phyloP scores from a whole-genome alignment of 345 rosid species.

The Leavenworthia alabamica region DNA sequence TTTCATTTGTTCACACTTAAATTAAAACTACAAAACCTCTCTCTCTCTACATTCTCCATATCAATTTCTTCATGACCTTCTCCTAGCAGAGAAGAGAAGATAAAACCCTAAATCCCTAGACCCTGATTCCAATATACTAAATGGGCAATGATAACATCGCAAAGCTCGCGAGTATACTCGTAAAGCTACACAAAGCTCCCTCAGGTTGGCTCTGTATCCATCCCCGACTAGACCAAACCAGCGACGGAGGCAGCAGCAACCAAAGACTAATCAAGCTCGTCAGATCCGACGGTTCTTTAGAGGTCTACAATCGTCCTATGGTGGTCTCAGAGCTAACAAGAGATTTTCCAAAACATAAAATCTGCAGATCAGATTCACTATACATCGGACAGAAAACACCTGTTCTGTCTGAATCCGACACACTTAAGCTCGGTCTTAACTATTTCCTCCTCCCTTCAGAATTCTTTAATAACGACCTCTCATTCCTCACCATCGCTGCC shows the following conservation, averaged over 20 bases:
- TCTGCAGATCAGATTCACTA: slow-evolving; percentile 66
- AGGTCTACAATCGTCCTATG: slow-evolving; percentile 52
- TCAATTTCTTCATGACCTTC: background rate
- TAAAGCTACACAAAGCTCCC: slow-evolving; percentile 26
- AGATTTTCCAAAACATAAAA: slow-evolving; percentile 68
- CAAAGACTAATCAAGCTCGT: slow-evolving; percentile 47
- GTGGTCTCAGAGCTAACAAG: slow-evolving; percentile 48
- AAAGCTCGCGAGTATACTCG: slow-evolving; percentile 21
- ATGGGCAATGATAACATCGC: slow-evolving; percentile 31
- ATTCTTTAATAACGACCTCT: slow-evolving; percentile 55
- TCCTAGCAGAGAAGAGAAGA: background rate
- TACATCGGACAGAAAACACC: slow-evolving; percentile 83
- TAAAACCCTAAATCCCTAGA: background rate
- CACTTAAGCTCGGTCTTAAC: slow-evolving; percentile 61
- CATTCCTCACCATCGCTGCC: slow-evolving; percentile 64
- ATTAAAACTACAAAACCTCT: background rate
- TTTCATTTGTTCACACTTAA: too few relatives aligned
- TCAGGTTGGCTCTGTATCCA: slow-evolving; percentile 29
- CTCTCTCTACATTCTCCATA: background rate
- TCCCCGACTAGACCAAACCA: slow-evolving; percentile 10
- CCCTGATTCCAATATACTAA: background rate
- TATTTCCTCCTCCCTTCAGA: slow-evolving; percentile 76
- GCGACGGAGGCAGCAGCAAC: background rate
- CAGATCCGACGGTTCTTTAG: slow-evolving; percentile 55
- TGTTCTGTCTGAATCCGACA: slow-evolving; percentile 53